A percentile compares a stretch with the other conserved stretches of the same genome.
These are phyloP conservation scores for Colletotrichum limetticola DNA, from an alignment of 2,329 filamentous ascomycete species.

Conservation along the genomic window DNA sequence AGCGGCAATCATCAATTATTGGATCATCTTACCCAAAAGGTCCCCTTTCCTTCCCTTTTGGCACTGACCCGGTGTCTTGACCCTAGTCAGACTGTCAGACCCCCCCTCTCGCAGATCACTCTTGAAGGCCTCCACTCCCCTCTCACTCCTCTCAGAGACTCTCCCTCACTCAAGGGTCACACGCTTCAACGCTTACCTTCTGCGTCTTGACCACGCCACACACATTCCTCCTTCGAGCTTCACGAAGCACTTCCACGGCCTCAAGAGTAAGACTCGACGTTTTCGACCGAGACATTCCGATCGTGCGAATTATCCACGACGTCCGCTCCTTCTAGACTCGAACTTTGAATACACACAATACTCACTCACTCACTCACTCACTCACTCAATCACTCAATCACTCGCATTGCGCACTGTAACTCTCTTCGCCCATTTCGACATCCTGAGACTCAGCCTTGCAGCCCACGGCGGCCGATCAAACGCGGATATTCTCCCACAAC, in stretches of 20 bases:
- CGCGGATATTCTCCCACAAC: conserved; percentile 28
- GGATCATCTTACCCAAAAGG: conserved; percentile 4
- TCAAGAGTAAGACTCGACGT: conserved; percentile 11
- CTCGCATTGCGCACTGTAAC: conserved; percentile 1
- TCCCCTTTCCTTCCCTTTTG: conserved; percentile 9
- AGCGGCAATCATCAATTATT: conserved; percentile 12
- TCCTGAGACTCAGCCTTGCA: conserved; percentile 34
- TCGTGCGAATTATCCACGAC: conserved; percentile 14
- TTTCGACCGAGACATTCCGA: neutral
- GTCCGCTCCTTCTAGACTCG: conserved; percentile 13
- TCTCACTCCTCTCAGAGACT: neutral
- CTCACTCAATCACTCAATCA: conserved; percentile 5
- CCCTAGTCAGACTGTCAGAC: neutral
- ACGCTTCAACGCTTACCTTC: neutral
- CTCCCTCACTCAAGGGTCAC: conserved; percentile 1
- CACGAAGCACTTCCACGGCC: conserved; percentile 25
- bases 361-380: conserved; percentile 3
- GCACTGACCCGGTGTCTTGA: neutral
- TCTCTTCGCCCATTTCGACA: conserved; percentile 21
- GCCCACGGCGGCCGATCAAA: conserved; percentile 32
- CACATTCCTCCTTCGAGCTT: conserved; percentile 22
- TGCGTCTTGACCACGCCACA: conserved; percentile 1
- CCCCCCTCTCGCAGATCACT: conserved; percentile 24
- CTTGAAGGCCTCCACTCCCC: conserved; percentile 32
- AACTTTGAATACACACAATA: conserved; percentile 5